These are phyloP conservation scores for Aureobasidium sp. DNA, from an alignment of 2,329 filamentous ascomycete genomes.

Conservation along the genomic window DNA sequence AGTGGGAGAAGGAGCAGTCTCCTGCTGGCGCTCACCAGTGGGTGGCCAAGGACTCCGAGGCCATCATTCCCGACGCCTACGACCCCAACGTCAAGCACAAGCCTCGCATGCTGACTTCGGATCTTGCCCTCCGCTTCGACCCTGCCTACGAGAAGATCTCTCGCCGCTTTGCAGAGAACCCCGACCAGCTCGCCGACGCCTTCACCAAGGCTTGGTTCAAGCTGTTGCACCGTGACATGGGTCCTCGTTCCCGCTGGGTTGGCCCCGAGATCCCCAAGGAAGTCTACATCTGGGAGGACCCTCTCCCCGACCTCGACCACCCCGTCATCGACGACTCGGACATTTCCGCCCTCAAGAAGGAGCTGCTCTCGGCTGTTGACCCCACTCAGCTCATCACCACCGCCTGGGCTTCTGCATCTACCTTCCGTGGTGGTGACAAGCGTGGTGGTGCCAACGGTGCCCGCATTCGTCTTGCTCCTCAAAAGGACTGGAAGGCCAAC, in stretches of 20 bases:
- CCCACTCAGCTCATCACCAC: conserved; percentile 54
- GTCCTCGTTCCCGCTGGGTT: conserved; percentile 60
- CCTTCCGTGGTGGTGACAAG: conserved; percentile 70
- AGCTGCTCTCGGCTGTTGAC: conserved; percentile 55
- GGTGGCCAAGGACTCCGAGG: conserved; percentile 60
- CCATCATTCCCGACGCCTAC: conserved; percentile 62
- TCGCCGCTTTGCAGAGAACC: conserved; percentile 59
- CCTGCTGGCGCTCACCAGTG: conserved; percentile 71
- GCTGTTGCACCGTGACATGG: conserved; percentile 72
- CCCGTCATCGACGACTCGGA: conserved; percentile 55
- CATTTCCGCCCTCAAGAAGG: conserved; percentile 57
- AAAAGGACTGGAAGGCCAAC: conserved; percentile 67
- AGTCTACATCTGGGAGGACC: conserved; percentile 67
- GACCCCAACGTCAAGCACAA: conserved; percentile 63
- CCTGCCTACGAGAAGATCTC: conserved; percentile 69
- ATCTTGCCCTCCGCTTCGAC: conserved; percentile 64
- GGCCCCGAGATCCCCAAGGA: conserved; percentile 67
- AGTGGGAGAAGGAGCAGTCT: conserved; percentile 69
- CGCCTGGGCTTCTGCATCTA: conserved; percentile 63
- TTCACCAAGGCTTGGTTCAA: conserved; percentile 77
- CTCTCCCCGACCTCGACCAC: conserved; percentile 53
- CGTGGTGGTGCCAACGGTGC: conserved; percentile 75
- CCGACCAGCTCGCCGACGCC: conserved; percentile 58
- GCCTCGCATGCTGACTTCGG: conserved; percentile 70
- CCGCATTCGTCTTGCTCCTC: conserved; percentile 65